Evolutionary conservation across 139 green algal genomes (phyloP).

Genomic region (Chlorella sp.): DNA sequence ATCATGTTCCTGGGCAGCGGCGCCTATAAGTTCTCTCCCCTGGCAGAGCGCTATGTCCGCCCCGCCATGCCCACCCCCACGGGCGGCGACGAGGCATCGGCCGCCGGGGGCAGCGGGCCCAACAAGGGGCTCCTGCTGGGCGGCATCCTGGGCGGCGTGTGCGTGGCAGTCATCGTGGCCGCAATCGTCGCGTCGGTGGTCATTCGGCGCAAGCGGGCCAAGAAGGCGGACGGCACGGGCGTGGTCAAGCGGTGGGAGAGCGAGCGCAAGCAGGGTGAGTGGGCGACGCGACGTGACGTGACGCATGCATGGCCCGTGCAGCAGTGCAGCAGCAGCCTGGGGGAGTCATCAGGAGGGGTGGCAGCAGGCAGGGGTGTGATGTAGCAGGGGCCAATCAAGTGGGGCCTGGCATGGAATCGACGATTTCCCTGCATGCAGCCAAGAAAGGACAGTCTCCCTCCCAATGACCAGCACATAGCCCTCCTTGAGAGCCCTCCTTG

Average conservation of each 20-base stretch:
- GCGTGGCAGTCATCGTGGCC: not conserved
- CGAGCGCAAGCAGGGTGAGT: slow-evolving; percentile 20
- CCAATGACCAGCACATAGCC: no score
- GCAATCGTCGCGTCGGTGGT: not conserved
- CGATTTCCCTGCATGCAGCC: no score
- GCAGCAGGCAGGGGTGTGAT: not conserved
- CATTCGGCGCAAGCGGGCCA: not conserved
- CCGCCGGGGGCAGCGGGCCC: not conserved
- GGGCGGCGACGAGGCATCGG: no score
- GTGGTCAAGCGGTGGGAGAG: slow-evolving; percentile 15
- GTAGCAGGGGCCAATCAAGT: no score
- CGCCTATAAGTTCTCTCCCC: not conserved
- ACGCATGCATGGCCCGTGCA: not conserved
- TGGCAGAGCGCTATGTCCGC: slow-evolving; percentile 1
- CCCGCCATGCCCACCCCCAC: not conserved
- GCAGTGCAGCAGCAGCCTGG: not conserved
- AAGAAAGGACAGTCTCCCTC: no score
- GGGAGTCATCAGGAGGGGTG: not conserved
- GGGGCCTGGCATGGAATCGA: no score
- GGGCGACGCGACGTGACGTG: no score
- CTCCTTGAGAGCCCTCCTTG: no score
- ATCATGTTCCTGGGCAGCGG: slow-evolving; percentile 22
- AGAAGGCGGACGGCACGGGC: not conserved
- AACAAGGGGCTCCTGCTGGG: not conserved
- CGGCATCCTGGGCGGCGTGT: slow-evolving; percentile 4